phyloP scores from a whole-genome alignment of 306 rosid genomes.

The Lathyrus sativus region DNA sequence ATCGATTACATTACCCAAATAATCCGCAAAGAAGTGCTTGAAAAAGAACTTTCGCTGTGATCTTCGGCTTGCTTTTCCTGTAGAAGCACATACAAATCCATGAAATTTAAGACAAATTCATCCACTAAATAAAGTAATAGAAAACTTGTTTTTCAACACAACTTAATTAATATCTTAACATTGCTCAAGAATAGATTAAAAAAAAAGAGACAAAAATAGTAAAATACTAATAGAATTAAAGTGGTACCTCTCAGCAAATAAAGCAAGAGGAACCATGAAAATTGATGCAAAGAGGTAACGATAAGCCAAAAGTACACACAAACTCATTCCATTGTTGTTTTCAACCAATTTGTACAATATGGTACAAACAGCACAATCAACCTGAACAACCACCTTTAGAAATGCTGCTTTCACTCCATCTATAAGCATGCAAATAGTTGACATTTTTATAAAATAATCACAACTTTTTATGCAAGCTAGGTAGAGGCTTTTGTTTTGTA shows the following conservation, averaged over 20 bases:
- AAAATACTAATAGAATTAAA: background rate
- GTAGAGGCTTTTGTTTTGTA: too few relatives aligned
- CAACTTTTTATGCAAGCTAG: background rate
- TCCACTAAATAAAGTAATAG: too few relatives aligned
- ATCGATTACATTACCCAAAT: too few relatives aligned
- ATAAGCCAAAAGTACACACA: slow-evolving; percentile 35
- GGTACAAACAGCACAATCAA: slow-evolving; percentile 32
- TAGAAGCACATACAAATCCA: too few relatives aligned
- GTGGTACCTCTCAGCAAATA: slow-evolving; percentile 26
- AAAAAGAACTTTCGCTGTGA: too few relatives aligned
- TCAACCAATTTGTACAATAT: slow-evolving; percentile 37
- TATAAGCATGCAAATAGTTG: slow-evolving; percentile 16
- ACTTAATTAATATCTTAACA: too few relatives aligned
- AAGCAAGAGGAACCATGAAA: slow-evolving; percentile 43
- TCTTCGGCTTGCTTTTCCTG: too few relatives aligned
- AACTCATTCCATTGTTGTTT: slow-evolving; percentile 21
- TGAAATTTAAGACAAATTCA: too few relatives aligned
- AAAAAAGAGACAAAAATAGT: too few relatives aligned
- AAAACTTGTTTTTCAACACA: too few relatives aligned
- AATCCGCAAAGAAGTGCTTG: too few relatives aligned
- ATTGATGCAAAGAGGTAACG: slow-evolving; percentile 33
- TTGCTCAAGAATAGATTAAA: too few relatives aligned
- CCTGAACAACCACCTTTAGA: slow-evolving; percentile 31
- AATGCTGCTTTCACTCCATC: slow-evolving; percentile 27
- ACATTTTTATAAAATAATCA: slow-evolving; percentile 1